Evolutionary conservation across 176 grass and related monocot species (phyloP).

Genomic region (Eleusine indica): DNA sequence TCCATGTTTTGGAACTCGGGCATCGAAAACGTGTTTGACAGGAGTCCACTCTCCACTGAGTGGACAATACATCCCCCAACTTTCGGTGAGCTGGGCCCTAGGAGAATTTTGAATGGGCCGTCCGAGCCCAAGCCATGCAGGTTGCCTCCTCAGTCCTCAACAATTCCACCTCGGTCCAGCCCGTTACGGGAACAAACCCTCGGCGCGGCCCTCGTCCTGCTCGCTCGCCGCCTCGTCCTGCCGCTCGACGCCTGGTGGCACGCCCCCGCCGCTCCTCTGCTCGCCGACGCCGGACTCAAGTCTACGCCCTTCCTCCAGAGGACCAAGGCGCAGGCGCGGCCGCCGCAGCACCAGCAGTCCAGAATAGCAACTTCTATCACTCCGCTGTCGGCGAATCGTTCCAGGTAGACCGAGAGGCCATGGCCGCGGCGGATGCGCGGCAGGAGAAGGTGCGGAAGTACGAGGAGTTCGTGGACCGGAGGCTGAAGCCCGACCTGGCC

Average conservation of each 20-base stretch:
- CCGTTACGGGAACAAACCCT: constrained; percentile 1
- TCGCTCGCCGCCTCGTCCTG: not conserved
- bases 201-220: not conserved
- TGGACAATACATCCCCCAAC: no score
- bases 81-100: no score
- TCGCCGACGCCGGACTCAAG: not conserved
- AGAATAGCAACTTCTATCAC: not conserved
- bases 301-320: not conserved
- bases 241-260: not conserved
- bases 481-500: constrained; percentile 79
- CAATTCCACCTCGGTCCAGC: not conserved
- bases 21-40: no score
- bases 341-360: not conserved
- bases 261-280: not conserved
- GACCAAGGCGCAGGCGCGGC: not conserved
- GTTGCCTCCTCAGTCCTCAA: not conserved
- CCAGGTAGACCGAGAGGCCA: not conserved
- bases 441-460: constrained; percentile 81
- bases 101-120: not conserved
- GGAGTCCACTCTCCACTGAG: no score
- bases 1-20: no score
- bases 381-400: not conserved
- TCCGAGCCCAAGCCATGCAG: not conserved
- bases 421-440: constrained; percentile 11
- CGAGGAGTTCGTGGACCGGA: constrained; percentile 72